Base-by-base conservation (phyloP, 176 grass and related monocot species). In the Secale cereale region DNA sequence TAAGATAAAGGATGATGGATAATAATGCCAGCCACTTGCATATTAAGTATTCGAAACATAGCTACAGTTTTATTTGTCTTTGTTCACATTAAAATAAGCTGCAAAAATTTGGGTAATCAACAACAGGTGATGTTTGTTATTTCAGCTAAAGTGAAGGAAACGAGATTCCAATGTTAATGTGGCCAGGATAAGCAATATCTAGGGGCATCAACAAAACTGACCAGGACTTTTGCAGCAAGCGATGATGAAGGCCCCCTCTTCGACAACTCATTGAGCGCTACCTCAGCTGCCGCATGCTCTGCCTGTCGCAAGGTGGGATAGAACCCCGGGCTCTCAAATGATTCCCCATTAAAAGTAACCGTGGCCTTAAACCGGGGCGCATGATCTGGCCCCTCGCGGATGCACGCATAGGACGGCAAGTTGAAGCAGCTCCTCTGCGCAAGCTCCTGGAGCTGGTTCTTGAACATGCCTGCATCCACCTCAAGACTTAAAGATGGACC, bases 401-500 rank as follows among this genome's bases (percentile, higher is more conserved):
- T 66, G 46, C 91, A 93, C 0, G 72, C 81, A 11, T 93, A 93
- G 45, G 91, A 90, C 1, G 91, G 91, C 59, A 93, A 68, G 70
- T 90, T 90, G 91, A 93, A 93, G 72, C 91, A 93, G 82, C 91
- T 90, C 86, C 91, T 85, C 85, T 93, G 88, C n/a, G 91, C 91
- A 85, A 93, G 91, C 83, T 93, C 91, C 67, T 90, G 91, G 23
- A 93, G 88, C 48, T 93, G 91, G 66, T 93, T 93, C 78, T 93
- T 93, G 40, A 87, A 90, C 91, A 93, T 93, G 29, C 46, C 82
- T 90, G 81, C 65, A 70, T 81, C 81, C 65, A 78, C 8, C 31
- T 28, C 22, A 56, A 83, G 56, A 54, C 67, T 8, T 45, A 79
- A 75, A 83, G 16, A 73, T 29, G 30, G 79, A 87, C 2, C 57